phyloP scores from a whole-genome alignment of 1,139 yeast genomes.

The Kluyveromyces marxianus region DNA sequence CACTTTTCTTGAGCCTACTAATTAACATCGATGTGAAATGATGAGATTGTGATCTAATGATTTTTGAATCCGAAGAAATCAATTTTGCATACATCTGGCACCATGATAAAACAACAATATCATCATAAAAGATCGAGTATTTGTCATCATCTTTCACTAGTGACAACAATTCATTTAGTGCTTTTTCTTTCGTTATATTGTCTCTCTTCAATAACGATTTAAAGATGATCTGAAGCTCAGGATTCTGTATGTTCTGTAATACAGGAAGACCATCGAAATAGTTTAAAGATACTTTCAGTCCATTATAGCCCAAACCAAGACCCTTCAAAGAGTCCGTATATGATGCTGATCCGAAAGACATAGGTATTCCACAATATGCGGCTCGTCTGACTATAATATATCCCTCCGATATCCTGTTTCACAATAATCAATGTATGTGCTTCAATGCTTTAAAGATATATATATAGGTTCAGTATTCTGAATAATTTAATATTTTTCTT shows the following conservation, averaged over 20 bases:
- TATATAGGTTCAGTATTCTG: no score
- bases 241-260: constrained; percentile 37
- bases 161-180: constrained; percentile 48
- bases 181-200: constrained; percentile 75
- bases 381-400: no score
- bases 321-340: constrained; percentile 23
- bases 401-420: no score
- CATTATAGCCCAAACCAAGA: constrained; percentile 37
- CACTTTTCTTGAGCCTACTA: constrained; percentile 46
- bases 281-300: constrained; percentile 63
- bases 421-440: no score
- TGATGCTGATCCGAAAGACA: constrained; percentile 27
- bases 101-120: constrained; percentile 58
- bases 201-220: constrained; percentile 74
- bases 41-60: constrained; percentile 56
- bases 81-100: constrained; percentile 75
- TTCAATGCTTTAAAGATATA: no score
- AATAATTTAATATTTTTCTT: no score
- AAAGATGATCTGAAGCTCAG: constrained; percentile 59
- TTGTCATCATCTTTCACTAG: constrained; percentile 30
- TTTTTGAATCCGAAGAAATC: constrained; percentile 60
- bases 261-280: constrained; percentile 70
- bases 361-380: no score
- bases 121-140: constrained; percentile 35
- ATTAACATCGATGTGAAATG: constrained; percentile 54